phyloP scores from a whole-genome alignment of 2,329 filamentous ascomycete species.

The Biscogniauxia sp. region DNA sequence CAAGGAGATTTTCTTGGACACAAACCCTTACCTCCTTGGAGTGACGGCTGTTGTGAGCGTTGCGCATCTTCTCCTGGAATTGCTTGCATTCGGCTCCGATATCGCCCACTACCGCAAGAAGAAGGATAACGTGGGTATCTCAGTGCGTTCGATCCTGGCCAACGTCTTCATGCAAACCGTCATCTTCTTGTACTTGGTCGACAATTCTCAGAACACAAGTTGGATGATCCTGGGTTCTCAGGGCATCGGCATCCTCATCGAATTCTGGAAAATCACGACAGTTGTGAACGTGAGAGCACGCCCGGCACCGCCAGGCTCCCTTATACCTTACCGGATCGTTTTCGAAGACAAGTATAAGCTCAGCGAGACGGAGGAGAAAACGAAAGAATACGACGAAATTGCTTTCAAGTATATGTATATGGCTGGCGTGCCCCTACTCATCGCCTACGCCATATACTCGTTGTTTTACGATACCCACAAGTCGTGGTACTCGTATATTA shows the following conservation, averaged over 20 bases:
- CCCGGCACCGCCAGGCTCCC: constrained; percentile 62
- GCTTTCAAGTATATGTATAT: constrained; percentile 98
- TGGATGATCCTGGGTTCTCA: constrained; percentile 99
- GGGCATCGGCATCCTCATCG: constrained; percentile 71
- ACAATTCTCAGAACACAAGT: constrained; percentile 96
- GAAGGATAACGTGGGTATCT: constrained; percentile 98
- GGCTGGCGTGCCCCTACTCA: constrained; percentile 80
- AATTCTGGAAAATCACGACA: constrained; percentile 93
- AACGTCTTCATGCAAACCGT: constrained; percentile 97
- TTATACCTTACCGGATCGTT: constrained; percentile 73
- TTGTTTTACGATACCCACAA: constrained; percentile 93
- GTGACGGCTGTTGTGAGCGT: constrained; percentile 83
- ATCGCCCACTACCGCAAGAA: constrained; percentile 99
- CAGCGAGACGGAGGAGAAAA: constrained; percentile 93
- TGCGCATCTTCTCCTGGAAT: constrained; percentile 92
- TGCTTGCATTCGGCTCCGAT: constrained; percentile 94
- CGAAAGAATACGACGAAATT: constrained; percentile 96
- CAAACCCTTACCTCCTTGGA: constrained; percentile 84
- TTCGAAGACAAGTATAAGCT: constrained; percentile 98
- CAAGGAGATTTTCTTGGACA: constrained; percentile 92
- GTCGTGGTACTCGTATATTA: constrained; percentile 96
- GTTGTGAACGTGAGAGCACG: constrained; percentile 85
- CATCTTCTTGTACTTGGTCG: constrained; percentile 94
- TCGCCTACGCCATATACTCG: constrained; percentile 88
- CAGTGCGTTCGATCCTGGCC: constrained; percentile 89